A percentile compares a stretch with the other conserved stretches of the same genome.
Conservation (phyloP, 805 yeast species). For the Nakazawaea ambrosiae region DNA sequence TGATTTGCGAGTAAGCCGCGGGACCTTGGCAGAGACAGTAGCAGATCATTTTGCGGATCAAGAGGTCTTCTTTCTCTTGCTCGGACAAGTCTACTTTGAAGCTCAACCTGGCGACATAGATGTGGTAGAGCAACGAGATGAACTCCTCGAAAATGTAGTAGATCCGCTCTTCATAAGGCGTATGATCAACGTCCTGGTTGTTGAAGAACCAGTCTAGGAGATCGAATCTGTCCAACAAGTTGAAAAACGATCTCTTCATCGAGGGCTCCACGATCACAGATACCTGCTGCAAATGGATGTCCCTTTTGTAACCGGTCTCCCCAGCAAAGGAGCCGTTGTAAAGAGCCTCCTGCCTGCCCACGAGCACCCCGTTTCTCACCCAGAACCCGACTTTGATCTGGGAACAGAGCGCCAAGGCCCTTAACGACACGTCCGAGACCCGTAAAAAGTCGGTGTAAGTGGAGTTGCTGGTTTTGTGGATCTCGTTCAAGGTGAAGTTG, state of each 20-base stretch:
- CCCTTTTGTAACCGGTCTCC: slow-evolving; percentile 34
- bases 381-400: slow-evolving; percentile 63
- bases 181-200: slow-evolving; percentile 23
- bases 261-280: slow-evolving; percentile 33
- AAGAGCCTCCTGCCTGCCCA: slow-evolving; percentile 41
- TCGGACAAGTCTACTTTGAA: slow-evolving; percentile 19
- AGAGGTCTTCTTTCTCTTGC: slow-evolving; percentile 21
- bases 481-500: neutral
- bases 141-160: slow-evolving; percentile 35
- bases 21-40: slow-evolving; percentile 48
- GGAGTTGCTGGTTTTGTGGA: neutral
- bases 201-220: slow-evolving; percentile 41
- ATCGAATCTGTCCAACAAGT: slow-evolving; percentile 52
- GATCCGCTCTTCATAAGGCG: slow-evolving; percentile 42
- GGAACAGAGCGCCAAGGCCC: slow-evolving; percentile 52
- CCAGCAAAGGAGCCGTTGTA: slow-evolving; percentile 37
- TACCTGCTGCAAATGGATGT: slow-evolving; percentile 39
- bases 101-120: slow-evolving; percentile 31
- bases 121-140: slow-evolving; percentile 34
- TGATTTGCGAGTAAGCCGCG: slow-evolving; percentile 43
- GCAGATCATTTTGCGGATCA: slow-evolving; percentile 35
- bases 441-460: slow-evolving; percentile 30
- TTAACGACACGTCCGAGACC: slow-evolving; percentile 50
- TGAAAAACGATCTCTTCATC: slow-evolving; percentile 23
- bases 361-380: slow-evolving; percentile 65